Conservation (phyloP, 2,329 filamentous ascomycete species). For the Hymenoscyphus occultus region DNA sequence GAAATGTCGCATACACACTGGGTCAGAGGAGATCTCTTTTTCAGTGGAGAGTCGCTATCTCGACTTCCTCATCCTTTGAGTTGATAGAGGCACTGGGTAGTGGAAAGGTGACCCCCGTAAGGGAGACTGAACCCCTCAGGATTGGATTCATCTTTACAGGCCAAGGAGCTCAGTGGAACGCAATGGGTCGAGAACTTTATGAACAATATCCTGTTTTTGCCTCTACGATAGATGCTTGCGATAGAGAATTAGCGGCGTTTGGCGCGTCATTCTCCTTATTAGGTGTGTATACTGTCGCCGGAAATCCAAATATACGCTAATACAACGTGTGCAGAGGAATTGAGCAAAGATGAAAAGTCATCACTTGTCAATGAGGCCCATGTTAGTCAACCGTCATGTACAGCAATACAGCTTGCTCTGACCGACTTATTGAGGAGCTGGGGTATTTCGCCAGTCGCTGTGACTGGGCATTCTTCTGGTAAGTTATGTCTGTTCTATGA, state of each 20-base stretch:
- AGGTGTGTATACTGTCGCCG: constrained; percentile 15
- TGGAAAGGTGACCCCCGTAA: constrained; percentile 34
- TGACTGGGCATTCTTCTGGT: constrained; percentile 47
- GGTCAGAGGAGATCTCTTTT: constrained; percentile 30
- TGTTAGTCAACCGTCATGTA: constrained; percentile 42
- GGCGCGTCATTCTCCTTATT: constrained; percentile 27
- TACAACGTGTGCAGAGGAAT: constrained; percentile 20
- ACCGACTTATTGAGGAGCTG: constrained; percentile 44
- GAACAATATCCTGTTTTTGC: constrained; percentile 27
- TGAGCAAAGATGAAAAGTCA: constrained; percentile 27
- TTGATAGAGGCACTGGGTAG: constrained; percentile 32
- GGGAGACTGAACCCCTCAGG: constrained; percentile 23
- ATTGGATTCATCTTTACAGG: constrained; percentile 33
- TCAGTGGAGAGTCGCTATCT: constrained; percentile 31
- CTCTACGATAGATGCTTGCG: constrained; percentile 30
- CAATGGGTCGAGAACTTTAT: constrained; percentile 31
- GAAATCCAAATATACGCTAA: background rate
- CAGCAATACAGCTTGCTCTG: constrained; percentile 47
- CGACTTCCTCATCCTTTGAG: constrained; percentile 28
- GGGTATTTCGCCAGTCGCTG: constrained; percentile 38
- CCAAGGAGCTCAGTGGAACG: constrained; percentile 32
- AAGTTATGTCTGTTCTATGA: background rate
- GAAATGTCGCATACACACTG: constrained; percentile 34
- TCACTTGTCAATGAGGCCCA: constrained; percentile 31
- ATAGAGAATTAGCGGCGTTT: constrained; percentile 35